phyloP scores from a whole-genome alignment of 1,139 yeast species.

The Magnusiomyces suaveolens region DNA sequence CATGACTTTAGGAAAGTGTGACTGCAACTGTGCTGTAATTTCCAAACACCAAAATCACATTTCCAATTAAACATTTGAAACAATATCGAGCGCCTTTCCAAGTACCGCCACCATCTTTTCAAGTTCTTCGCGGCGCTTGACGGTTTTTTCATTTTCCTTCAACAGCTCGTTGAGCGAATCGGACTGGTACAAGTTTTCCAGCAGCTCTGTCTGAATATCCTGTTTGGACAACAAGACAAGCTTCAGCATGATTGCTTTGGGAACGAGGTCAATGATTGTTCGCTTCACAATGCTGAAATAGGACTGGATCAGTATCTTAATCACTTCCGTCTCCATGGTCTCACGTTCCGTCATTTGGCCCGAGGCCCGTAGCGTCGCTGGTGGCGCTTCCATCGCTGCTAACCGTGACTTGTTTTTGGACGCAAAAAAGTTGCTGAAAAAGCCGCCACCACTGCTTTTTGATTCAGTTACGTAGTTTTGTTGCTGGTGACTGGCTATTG shows the following conservation, averaged over 20 bases:
- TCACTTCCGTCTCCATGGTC: constrained; percentile 93
- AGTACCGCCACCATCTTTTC: constrained; percentile 88
- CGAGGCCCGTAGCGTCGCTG: constrained; percentile 86
- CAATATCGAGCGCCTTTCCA: constrained; percentile 82
- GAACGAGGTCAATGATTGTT: constrained; percentile 86
- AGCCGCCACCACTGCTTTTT: constrained; percentile 41
- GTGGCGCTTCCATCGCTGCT: constrained; percentile 96
- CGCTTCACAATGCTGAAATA: constrained; percentile 89
- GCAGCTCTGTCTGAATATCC: constrained; percentile 79
- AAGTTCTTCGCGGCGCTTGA: constrained; percentile 91
- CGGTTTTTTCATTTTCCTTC: constrained; percentile 85
- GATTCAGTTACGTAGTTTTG: neutral
- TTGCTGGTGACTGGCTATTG: constrained; percentile 20
- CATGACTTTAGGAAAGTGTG: no score
- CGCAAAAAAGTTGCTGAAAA: constrained; percentile 91
- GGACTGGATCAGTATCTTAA: constrained; percentile 79
- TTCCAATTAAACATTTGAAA: constrained; percentile 75
- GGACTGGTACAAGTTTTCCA: constrained; percentile 69
- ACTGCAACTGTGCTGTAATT: no score
- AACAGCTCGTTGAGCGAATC: constrained; percentile 69
- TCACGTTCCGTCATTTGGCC: constrained; percentile 94
- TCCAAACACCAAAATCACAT: no score
- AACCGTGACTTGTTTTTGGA: constrained; percentile 88
- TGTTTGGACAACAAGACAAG: constrained; percentile 75
- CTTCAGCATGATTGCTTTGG: constrained; percentile 91